Evolutionary conservation across 2,329 filamentous ascomycete species (phyloP).

Genomic region (Aureobasidium sp.): DNA sequence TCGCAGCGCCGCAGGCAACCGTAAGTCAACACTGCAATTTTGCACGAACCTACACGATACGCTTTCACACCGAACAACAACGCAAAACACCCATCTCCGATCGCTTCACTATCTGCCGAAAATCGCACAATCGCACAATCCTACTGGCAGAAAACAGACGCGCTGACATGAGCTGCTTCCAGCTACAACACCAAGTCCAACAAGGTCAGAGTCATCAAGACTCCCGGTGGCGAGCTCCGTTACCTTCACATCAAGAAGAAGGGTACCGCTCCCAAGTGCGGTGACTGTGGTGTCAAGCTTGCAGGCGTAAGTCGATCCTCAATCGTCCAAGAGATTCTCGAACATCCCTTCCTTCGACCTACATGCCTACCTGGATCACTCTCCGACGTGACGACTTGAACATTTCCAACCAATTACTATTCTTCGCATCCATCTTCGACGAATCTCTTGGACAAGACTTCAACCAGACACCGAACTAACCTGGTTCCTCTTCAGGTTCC

Average conservation of each 20-base stretch:
- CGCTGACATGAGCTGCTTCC: conserved; percentile 20
- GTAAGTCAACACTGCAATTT: conserved; percentile 27
- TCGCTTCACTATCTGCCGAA: neutral
- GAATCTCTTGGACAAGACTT: conserved; percentile 13
- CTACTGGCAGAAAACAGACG: neutral
- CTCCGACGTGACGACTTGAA: neutral
- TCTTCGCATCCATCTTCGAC: neutral
- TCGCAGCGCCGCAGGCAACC: conserved; percentile 48
- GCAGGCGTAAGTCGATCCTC: conserved; percentile 71
- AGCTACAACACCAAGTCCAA: conserved; percentile 99
- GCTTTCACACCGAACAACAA: neutral
- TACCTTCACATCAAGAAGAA: conserved; percentile 99
- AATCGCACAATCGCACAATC: conserved; percentile 1
- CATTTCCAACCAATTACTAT: neutral
- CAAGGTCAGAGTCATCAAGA: conserved; percentile 93
- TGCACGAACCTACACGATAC: neutral
- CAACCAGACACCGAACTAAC: neutral
- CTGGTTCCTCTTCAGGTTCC: conserved; percentile 56
- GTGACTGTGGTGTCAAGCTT: conserved; percentile 97
- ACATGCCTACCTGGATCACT: neutral
- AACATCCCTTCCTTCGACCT: neutral
- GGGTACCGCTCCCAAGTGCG: conserved; percentile 95
- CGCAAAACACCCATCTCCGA: neutral
- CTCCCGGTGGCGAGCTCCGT: conserved; percentile 89
- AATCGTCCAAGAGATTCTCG: conserved; percentile 13